Evolutionary conservation across 2,329 filamentous ascomycete species (phyloP), one percentile per base, ranked within the genome.

Genomic region (Penicillium sclerotigenum): DNA sequence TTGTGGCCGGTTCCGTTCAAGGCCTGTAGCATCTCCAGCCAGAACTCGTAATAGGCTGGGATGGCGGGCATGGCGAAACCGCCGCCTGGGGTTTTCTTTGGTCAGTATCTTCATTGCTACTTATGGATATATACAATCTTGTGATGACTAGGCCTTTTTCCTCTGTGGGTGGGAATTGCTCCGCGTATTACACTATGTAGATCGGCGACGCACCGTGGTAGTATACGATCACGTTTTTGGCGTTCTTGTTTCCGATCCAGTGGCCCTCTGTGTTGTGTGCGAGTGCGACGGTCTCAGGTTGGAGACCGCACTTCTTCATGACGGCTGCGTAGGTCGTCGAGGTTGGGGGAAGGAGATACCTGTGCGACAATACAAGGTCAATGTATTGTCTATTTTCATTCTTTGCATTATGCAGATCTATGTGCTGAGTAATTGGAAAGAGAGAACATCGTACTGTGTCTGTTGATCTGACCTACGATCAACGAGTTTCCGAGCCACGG

Each of bases 31-130:
- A 81, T 64, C 20, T 75, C 70, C 18, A 64, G 62, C 58, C 77
- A 71, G 73, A 78, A 83, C 10, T 73, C 61, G 40, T 82, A 68
- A 60, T 82, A 77, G 7, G 71, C 72, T 0, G 75, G 51, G 0
- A 57, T 58, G 11, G 72, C 74, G 1, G 80, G 71, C 26, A 82
- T 42, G 3, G 75, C 77, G 64, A 82, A 86, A 6, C 83, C 83
- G 45, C 83, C 83, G 26, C 80, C 79, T 81, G n/a, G n/a, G n/a
- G 24, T 18, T 51, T 26, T 41, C 42, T 29, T 37, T 11, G n/a
- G n/a, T 36, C 47, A 26, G 18, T 46, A 41, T 24, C 50, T 60
- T 56, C 37, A 1, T 40, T 48, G 43, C n/a, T 54, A 43, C 33
- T 28, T 16, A 13, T 24, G 20, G 28, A 10, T 26, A 37, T 28